These are phyloP conservation scores for Blumeria graminis DNA, from an alignment of 2,329 filamentous ascomycete genomes.

Conservation along the genomic window DNA sequence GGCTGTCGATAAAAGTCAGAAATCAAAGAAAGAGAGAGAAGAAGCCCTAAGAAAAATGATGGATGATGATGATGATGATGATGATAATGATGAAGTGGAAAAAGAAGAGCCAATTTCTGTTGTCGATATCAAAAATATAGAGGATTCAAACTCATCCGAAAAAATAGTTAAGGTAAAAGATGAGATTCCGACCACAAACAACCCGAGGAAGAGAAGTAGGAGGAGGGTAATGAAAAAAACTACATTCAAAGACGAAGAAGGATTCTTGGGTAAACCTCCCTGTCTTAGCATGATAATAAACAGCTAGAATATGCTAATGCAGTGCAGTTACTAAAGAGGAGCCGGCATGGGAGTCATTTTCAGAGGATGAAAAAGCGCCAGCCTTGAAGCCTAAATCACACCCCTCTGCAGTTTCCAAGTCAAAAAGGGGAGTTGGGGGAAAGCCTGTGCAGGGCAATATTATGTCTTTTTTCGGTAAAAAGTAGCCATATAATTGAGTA, in stretches of 20 bases:
- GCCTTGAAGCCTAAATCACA: constrained; percentile 24
- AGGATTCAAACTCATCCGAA: constrained; percentile 18
- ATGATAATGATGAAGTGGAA: constrained; percentile 21
- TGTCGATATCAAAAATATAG: constrained; percentile 10
- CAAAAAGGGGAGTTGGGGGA: constrained; percentile 15
- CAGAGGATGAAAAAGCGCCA: constrained; percentile 53
- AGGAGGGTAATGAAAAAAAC: constrained; percentile 72
- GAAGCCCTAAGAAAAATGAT: constrained; percentile 50
- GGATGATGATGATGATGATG: constrained; percentile 40
- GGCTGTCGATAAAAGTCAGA: constrained; percentile 15
- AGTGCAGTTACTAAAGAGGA: constrained; percentile 65
- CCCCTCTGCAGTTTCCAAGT: constrained; percentile 13
- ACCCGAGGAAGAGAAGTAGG: constrained; percentile 49
- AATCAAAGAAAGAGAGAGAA: constrained; percentile 30
- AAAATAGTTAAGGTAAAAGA: constrained; percentile 14
- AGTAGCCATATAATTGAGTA: constrained; percentile 16
- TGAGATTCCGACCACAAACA: constrained; percentile 21
- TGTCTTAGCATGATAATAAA: neutral
- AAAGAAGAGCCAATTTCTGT: constrained; percentile 15
- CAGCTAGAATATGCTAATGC: constrained; percentile 3
- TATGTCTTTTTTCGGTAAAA: constrained; percentile 82
- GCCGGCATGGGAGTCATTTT: constrained; percentile 73
- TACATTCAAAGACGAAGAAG: constrained; percentile 66
- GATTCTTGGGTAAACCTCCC: constrained; percentile 49
- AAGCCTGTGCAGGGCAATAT: constrained; percentile 55